Evolutionary conservation across 768 basidiomycete species (phyloP).

Genomic region (Suillus subalutaceus): DNA sequence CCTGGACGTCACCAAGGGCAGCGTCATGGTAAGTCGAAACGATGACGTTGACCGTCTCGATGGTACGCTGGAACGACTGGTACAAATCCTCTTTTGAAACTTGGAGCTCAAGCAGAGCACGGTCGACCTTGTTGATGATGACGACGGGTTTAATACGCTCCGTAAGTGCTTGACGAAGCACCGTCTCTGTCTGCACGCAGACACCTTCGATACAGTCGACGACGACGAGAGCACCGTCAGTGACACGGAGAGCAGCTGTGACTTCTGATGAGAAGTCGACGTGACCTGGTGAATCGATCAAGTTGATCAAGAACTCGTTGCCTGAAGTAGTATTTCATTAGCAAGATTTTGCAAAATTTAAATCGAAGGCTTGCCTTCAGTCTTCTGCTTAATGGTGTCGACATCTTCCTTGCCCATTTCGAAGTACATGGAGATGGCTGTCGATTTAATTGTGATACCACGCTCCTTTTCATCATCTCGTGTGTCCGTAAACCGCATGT

Average conservation of each 20-base stretch:
- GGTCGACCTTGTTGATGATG: conserved; percentile 99
- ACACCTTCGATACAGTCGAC: conserved; percentile 99
- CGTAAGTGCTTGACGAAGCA: conserved; percentile 92
- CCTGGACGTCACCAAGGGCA: conserved; percentile 96
- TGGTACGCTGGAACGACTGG: conserved; percentile 97
- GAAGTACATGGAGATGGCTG: conserved; percentile 99
- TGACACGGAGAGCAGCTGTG: conserved; percentile 99
- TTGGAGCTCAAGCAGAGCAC: conserved; percentile 97
- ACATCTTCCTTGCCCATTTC: conserved; percentile 91
- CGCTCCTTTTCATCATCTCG: conserved; percentile 98
- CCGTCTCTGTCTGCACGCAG: conserved; percentile 99
- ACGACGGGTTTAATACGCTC: conserved; percentile 99
- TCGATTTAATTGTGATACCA: conserved; percentile 99
- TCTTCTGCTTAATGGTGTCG: conserved; percentile 88
- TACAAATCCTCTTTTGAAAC: conserved; percentile 95
- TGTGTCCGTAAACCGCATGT: conserved; percentile 96
- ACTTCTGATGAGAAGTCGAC: conserved; percentile 99
- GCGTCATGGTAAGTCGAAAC: conserved; percentile 95
- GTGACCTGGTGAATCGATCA: conserved; percentile 99
- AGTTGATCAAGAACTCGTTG: conserved; percentile 97
- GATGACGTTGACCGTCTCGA: conserved; percentile 98
- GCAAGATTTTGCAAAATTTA: conserved; percentile 14
- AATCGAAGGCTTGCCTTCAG: conserved; percentile 60
- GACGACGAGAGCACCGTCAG: conserved; percentile 98
- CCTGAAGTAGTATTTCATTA: conserved; percentile 44